These are phyloP conservation scores for Colletotrichum tropicale DNA, from an alignment of 2,329 filamentous ascomycete genomes.

Conservation along the genomic window DNA sequence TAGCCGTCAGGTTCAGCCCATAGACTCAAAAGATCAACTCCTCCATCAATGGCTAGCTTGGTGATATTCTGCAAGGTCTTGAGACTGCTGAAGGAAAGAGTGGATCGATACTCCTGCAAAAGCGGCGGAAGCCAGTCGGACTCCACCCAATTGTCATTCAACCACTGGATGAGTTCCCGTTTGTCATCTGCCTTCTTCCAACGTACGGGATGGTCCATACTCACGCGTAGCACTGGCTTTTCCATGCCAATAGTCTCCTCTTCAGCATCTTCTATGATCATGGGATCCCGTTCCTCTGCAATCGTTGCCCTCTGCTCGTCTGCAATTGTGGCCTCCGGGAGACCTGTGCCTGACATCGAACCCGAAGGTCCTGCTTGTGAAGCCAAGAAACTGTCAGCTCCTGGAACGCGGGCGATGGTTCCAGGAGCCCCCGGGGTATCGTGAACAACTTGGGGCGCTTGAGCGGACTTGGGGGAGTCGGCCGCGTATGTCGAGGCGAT, in stretches of 20 bases:
- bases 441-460: not conserved
- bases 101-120: not conserved
- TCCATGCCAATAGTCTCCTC: not conserved
- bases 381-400: too few relatives aligned
- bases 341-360: not conserved
- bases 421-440: not conserved
- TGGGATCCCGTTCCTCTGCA: not conserved
- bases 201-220: not conserved
- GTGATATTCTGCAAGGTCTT: not conserved
- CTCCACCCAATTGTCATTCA: not conserved
- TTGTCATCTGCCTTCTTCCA: not conserved
- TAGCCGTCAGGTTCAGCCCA: slow-evolving; percentile 8
- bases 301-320: not conserved
- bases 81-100: not conserved
- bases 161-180: not conserved
- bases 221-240: not conserved
- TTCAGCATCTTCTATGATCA: not conserved
- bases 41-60: not conserved
- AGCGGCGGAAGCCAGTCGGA: slow-evolving; percentile 9
- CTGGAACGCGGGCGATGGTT: not conserved
- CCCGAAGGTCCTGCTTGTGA: not conserved
- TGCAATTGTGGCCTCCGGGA: not conserved
- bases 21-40: not conserved
- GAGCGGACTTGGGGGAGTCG: not conserved
- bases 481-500: not conserved